A percentile compares a stretch with the other conserved stretches of the same genome.
Evolutionary conservation across 257 asterid genomes (phyloP).

Genomic region (Solanum paucissectum): DNA sequence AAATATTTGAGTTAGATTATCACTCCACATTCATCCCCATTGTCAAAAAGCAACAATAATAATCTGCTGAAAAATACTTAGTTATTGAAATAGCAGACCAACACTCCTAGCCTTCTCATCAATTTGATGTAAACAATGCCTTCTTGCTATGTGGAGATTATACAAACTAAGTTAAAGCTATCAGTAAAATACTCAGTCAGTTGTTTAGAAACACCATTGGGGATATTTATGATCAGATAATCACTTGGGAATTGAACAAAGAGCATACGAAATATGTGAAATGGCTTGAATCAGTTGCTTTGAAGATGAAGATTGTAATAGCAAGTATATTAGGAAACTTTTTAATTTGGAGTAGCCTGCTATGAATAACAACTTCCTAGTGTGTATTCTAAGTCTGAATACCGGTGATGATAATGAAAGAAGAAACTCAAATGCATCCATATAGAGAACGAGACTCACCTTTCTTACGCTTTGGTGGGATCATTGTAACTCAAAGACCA

Average conservation of each 20-base stretch:
- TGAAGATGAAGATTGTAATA: neutral
- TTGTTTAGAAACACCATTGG: no score
- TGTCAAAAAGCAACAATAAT: neutral
- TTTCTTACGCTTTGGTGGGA: constrained; percentile 6
- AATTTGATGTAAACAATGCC: no score
- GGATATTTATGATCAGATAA: no score
- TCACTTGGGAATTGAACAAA: neutral
- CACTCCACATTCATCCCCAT: neutral
- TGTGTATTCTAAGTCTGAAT: neutral
- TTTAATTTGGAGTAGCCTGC: neutral
- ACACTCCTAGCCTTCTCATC: no score
- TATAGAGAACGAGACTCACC: neutral
- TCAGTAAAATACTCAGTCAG: neutral
- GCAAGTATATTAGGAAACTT: no score
- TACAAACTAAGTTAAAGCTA: no score
- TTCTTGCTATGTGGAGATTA: neutral
- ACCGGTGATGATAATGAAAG: neutral
- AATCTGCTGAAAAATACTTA: no score
- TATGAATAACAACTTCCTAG: neutral
- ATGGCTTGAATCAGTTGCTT: no score
- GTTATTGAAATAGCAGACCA: no score
- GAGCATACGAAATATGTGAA: neutral
- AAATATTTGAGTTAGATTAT: neutral
- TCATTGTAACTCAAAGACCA: constrained; percentile 11
- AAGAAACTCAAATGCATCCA: neutral